Percentiles rank a stretch among this genome's conserved stretches.
Evolutionary conservation across 1,284 basidiomycete species (phyloP).

Genomic region (Leucoagaricus sp.): DNA sequence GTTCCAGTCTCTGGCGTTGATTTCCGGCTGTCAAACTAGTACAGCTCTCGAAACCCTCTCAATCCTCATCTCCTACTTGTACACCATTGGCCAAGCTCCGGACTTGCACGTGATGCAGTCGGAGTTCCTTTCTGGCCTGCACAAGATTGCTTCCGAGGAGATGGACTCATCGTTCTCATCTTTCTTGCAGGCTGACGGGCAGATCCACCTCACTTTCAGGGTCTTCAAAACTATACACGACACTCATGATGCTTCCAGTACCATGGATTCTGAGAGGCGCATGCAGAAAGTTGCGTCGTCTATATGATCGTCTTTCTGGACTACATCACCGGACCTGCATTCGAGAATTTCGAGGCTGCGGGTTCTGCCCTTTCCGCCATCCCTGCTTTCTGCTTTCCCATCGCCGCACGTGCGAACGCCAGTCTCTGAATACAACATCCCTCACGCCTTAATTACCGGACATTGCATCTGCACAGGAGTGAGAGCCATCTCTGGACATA

Average conservation of each 20-base stretch:
- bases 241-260: constrained; percentile 64
- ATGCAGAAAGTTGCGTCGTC: constrained; percentile 70
- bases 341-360: constrained; percentile 24
- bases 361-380: constrained; percentile 38
- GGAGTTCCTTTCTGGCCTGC: constrained; percentile 57
- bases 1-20: constrained; percentile 69
- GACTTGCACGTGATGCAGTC: constrained; percentile 75
- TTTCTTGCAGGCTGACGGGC: constrained; percentile 36
- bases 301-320: constrained; percentile 61
- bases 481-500: no score
- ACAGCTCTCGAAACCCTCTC: constrained; percentile 74
- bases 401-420: constrained; percentile 46
- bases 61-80: constrained; percentile 72
- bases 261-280: constrained; percentile 66
- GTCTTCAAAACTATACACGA: constrained; percentile 46
- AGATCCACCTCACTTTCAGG: constrained; percentile 32
- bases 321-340: constrained; percentile 40
- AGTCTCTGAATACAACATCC: no score
- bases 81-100: constrained; percentile 76
- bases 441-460: no score
- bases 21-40: constrained; percentile 75
- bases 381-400: constrained; percentile 49
- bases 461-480: no score
- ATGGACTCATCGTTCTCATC: constrained; percentile 48
- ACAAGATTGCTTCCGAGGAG: constrained; percentile 52